phyloP scores from a whole-genome alignment of 106 monocot genomes.

The Gastrodia elata region DNA sequence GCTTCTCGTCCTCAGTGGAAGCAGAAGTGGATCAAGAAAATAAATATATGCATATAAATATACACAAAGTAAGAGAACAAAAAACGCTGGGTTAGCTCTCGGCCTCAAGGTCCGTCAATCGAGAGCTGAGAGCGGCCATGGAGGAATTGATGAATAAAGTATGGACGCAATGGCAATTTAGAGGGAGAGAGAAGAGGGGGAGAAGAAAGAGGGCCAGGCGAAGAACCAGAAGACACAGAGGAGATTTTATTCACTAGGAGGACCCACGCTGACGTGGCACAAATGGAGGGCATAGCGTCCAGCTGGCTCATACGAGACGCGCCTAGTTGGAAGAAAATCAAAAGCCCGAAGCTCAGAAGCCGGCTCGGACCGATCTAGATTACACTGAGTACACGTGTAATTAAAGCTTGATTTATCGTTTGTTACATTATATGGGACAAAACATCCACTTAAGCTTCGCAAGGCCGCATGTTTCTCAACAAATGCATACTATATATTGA shows the following conservation, averaged over 20 bases:
- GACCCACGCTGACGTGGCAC: constrained; percentile 31
- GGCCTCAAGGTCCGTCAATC: background rate
- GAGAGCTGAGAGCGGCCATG: background rate
- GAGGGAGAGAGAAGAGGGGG: background rate
- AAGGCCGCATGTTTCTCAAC: background rate
- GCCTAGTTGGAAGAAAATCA: constrained; percentile 17
- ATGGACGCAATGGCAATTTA: background rate
- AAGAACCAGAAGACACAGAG: background rate
- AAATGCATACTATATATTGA: background rate
- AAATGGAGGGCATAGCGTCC: constrained; percentile 32
- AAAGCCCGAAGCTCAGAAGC: constrained; percentile 9
- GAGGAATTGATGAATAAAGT: background rate
- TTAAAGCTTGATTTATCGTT: too few relatives aligned
- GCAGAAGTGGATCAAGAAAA: background rate
- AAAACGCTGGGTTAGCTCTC: background rate
- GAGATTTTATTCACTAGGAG: background rate
- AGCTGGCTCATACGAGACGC: background rate
- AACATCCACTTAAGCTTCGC: background rate
- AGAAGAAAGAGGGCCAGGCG: background rate
- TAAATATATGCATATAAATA: too few relatives aligned
- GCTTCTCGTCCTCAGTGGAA: background rate
- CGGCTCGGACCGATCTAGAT: background rate
- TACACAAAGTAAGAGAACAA: background rate
- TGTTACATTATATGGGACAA: background rate
- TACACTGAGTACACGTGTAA: too few relatives aligned